Evolutionary conservation across 2,329 filamentous ascomycete species (phyloP).

Genomic region (Thielaviopsis ethacetica): DNA sequence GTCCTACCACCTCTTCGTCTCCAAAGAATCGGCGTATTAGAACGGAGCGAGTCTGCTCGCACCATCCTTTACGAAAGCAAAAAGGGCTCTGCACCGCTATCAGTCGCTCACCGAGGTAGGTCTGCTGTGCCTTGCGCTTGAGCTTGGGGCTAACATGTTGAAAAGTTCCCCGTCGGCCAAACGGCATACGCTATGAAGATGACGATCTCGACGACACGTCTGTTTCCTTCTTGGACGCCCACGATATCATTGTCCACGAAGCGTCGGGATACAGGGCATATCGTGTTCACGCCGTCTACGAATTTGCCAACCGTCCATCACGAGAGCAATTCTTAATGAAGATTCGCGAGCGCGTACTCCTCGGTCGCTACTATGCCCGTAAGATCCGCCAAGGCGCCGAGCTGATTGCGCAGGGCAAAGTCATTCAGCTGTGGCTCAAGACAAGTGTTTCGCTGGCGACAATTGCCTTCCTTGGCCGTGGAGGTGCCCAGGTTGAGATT

Average conservation of each 20-base stretch:
- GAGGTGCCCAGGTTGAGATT: conserved; percentile 7
- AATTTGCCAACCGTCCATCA: conserved; percentile 7
- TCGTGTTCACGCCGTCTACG: conserved; percentile 8
- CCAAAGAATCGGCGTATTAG: conserved; percentile 6
- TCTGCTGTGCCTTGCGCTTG: background rate
- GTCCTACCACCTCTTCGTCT: conserved; percentile 4
- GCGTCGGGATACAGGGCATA: conserved; percentile 8
- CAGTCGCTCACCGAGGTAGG: conserved; percentile 8
- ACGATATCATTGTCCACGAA: conserved; percentile 8
- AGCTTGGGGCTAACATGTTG: background rate
- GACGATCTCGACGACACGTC: conserved; percentile 8
- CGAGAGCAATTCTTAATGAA: conserved; percentile 10
- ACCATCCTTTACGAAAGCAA: conserved; percentile 9
- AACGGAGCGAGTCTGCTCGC: conserved; percentile 2
- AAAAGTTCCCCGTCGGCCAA: conserved; percentile 2
- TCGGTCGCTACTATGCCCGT: conserved; percentile 6
- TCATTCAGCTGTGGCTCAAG: conserved; percentile 10
- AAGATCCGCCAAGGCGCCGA: conserved; percentile 3
- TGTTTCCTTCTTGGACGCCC: conserved; percentile 9
- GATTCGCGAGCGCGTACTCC: conserved; percentile 8
- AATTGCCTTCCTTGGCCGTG: conserved; percentile 8
- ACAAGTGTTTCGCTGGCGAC: conserved; percentile 5
- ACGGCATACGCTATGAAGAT: conserved; percentile 9
- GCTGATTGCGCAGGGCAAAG: conserved; percentile 7
- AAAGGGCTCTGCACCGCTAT: background rate